A percentile compares a stretch with the other conserved stretches of the same genome.
Conservation (phyloP, 2,329 filamentous ascomycete genomes). For the Plectosphaerella sp. region DNA sequence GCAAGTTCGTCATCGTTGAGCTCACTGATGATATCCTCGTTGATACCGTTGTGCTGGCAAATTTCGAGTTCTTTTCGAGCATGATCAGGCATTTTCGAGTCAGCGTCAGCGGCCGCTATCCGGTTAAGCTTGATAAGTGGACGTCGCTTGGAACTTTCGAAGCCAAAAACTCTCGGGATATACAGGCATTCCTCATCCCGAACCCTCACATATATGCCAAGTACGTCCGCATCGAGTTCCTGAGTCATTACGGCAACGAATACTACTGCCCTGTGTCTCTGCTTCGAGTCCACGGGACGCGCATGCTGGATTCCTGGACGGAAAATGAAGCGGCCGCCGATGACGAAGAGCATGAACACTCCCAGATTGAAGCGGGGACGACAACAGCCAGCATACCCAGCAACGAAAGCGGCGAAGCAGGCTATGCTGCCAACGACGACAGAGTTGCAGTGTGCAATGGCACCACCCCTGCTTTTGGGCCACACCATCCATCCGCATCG, state of each 20-base stretch:
- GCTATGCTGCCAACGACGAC: too few species aligned
- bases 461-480: too few species aligned
- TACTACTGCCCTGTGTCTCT: slow-evolving; percentile 94
- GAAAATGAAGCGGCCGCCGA: slow-evolving; percentile 68
- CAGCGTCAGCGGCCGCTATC: slow-evolving; percentile 91
- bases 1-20: slow-evolving; percentile 94
- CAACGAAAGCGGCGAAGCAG: too few species aligned
- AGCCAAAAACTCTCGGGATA: slow-evolving; percentile 85
- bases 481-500: too few species aligned
- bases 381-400: too few species aligned
- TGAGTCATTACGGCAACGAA: slow-evolving; percentile 92
- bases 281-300: slow-evolving; percentile 87
- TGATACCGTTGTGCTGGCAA: slow-evolving; percentile 94
- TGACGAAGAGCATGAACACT: slow-evolving; percentile 49
- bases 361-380: too few species aligned
- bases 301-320: slow-evolving; percentile 91
- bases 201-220: slow-evolving; percentile 95
- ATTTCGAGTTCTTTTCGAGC: slow-evolving; percentile 98
- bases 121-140: slow-evolving; percentile 90
- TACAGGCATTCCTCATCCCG: slow-evolving; percentile 91
- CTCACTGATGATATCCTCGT: slow-evolving; percentile 82
- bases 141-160: slow-evolving; percentile 83
- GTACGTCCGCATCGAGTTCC: slow-evolving; percentile 86
- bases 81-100: slow-evolving; percentile 90
- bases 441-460: too few species aligned